A percentile compares a stretch with the other conserved stretches of the same genome.
Conservation (phyloP, 1,284 basidiomycete genomes). For the Marasmius tenuissimus region DNA sequence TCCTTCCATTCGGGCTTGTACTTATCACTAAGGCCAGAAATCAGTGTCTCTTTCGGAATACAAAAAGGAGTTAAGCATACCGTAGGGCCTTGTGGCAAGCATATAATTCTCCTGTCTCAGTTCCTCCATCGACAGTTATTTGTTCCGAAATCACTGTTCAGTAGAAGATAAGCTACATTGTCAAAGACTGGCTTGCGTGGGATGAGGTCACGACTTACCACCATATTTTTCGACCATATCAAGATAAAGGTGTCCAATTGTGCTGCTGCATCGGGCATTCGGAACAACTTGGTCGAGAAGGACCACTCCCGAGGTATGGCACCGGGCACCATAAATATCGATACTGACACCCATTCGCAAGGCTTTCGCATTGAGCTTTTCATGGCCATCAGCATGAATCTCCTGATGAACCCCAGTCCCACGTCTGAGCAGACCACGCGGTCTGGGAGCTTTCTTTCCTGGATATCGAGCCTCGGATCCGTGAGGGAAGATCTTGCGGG, state of each 20-base stretch:
- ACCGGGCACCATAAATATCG: constrained; percentile 10
- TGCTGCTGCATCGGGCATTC: constrained; percentile 8
- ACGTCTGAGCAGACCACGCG: not conserved
- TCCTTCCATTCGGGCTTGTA: not conserved
- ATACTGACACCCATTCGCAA: constrained; percentile 13
- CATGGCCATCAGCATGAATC: constrained; percentile 14
- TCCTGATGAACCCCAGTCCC: constrained; percentile 8
- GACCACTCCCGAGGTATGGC: constrained; percentile 9
- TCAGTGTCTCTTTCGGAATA: not conserved
- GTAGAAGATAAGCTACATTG: too few relatives aligned
- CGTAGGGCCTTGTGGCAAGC: not conserved
- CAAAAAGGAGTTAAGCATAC: not conserved
- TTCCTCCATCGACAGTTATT: constrained; percentile 1
- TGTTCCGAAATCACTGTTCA: not conserved
- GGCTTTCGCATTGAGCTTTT: constrained; percentile 13
- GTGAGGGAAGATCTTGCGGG: not conserved
- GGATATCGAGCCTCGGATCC: constrained; percentile 6
- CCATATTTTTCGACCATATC: constrained; percentile 6
- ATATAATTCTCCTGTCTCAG: constrained; percentile 4
- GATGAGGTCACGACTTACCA: not conserved
- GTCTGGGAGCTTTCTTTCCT: not conserved
- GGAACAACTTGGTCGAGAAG: constrained; percentile 6
- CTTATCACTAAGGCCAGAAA: not conserved
- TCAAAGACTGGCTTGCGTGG: too few relatives aligned
- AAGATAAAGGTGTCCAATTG: constrained; percentile 12